Evolutionary conservation across 139 green algal species (phyloP), one percentile per base, ranked within the genome.

Genomic region (Ettlia oleoabundans): DNA sequence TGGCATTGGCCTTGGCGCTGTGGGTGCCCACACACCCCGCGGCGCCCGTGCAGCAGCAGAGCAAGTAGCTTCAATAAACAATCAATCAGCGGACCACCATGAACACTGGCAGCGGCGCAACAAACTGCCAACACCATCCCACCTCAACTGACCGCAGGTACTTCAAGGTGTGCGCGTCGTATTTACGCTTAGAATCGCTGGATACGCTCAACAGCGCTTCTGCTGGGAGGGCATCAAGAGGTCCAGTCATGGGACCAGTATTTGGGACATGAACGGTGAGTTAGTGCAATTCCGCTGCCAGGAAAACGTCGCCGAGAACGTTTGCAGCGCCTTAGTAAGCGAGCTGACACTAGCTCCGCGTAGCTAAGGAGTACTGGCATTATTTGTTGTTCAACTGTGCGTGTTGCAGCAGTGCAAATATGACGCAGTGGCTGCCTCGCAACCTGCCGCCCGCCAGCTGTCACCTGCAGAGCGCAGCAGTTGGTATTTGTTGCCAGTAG

Each of bases 181-280:
- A 93, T 62, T 82, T 82, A 4, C 76, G 61, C 62, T 73, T 82
- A 13, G 55, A 9, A 33, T 53, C 32, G 1, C 37, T 30, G n/a
- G 62, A 63, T 5, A 35, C 37, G 79, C 67, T 78, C 28, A 79
- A n/a, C 52, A 79, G 38, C 1, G 38, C 52, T 2, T 37, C n/a
- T 24, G 38, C n/a, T 5, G 61, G 52, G 28, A 78, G 33, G 1
- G 43, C 28, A 67, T 90, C 84, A 30, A 93, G 70, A 21, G 93
- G 76, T 15, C 90, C 90, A 24, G 83, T 85, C 89, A 95, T 93
- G 5, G 91, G 84, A 0, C 91, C 91, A 5, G 91, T 95, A 76
- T 95, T 95, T 21, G 91, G 91, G 37, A 88, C 90, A 61, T 93
- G 85, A 21, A 91, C 84, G 0, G 82, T 88, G 1, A 71, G 85